Conservation (phyloP, 257 asterid genomes). For the Verbascum thapsus region DNA sequence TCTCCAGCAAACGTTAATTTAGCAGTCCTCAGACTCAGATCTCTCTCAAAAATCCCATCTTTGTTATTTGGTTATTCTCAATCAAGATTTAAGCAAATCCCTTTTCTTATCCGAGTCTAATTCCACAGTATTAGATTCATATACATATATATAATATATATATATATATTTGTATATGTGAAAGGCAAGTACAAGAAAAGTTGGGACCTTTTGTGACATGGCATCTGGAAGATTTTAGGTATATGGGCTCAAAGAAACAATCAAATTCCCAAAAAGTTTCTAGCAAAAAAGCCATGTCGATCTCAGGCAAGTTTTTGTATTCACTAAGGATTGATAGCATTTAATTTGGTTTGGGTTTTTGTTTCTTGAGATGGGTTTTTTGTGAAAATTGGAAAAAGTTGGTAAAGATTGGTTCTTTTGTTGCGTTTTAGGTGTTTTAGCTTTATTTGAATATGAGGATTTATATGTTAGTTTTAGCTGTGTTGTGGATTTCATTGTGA, state of each 20-base stretch:
- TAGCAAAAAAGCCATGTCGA: slow-evolving; percentile 41
- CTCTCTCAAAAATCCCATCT: slow-evolving; percentile 27
- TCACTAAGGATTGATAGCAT: background rate
- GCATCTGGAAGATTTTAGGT: slow-evolving; percentile 24
- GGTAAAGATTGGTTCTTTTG: background rate
- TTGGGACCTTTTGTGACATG: slow-evolving; percentile 13
- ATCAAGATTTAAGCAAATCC: slow-evolving; percentile 17
- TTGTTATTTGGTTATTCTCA: background rate
- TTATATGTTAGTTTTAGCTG: slow-evolving; percentile 14
- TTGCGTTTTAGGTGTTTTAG: background rate
- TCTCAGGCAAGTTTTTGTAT: slow-evolving; percentile 43
- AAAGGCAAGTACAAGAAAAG: background rate
- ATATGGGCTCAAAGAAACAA: slow-evolving; percentile 35
- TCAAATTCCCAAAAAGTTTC: slow-evolving; percentile 23
- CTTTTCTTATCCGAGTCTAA: background rate
- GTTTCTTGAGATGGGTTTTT: background rate
- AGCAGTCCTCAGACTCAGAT: slow-evolving; percentile 31
- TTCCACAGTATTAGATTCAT: background rate
- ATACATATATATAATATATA: background rate
- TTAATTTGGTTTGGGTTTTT: slow-evolving; percentile 24
- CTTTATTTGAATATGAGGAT: slow-evolving; percentile 1
- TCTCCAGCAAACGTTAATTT: slow-evolving; percentile 9
- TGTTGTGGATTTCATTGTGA: slow-evolving; percentile 26
- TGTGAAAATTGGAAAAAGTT: background rate
- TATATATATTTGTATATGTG: background rate